Conservation (phyloP, 352 stramenopile genomes). For the Pythium sp. region DNA sequence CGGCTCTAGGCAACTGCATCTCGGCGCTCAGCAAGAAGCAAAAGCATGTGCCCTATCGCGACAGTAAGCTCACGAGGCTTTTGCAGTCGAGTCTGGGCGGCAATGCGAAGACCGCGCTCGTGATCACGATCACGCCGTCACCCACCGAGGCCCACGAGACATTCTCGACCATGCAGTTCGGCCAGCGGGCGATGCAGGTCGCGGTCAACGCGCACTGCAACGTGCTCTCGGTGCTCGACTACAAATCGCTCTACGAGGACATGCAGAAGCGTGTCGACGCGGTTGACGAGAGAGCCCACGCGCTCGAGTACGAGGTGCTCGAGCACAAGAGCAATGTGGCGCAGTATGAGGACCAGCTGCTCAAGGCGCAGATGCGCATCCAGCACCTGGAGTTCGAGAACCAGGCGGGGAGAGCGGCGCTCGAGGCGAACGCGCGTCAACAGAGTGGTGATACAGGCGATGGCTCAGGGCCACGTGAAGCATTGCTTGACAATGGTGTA, state of each 20-base stretch:
- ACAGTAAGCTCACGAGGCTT: conserved; percentile 72
- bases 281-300: conserved; percentile 25
- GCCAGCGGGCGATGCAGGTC: conserved; percentile 70
- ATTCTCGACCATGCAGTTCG: conserved; percentile 69
- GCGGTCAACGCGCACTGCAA: conserved; percentile 58
- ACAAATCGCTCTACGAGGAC: conserved; percentile 63
- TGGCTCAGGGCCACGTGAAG: not conserved
- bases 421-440: conserved; percentile 11
- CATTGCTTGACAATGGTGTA: not conserved
- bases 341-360: conserved; percentile 38
- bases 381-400: conserved; percentile 67
- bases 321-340: conserved; percentile 22
- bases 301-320: conserved; percentile 13
- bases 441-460: conserved; percentile 1
- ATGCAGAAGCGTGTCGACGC: conserved; percentile 51
- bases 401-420: conserved; percentile 31
- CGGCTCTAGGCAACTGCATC: conserved; percentile 73
- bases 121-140: conserved; percentile 56
- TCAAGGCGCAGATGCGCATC: conserved; percentile 53
- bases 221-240: conserved; percentile 62
- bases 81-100: conserved; percentile 68
- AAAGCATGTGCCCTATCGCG: conserved; percentile 63
- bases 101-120: conserved; percentile 69
- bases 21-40: conserved; percentile 59
- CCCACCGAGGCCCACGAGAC: conserved; percentile 52